A percentile compares a stretch with the other conserved stretches of the same genome.
Conservation (phyloP, 331 rosid species). For the Phaseolus coccineus region DNA sequence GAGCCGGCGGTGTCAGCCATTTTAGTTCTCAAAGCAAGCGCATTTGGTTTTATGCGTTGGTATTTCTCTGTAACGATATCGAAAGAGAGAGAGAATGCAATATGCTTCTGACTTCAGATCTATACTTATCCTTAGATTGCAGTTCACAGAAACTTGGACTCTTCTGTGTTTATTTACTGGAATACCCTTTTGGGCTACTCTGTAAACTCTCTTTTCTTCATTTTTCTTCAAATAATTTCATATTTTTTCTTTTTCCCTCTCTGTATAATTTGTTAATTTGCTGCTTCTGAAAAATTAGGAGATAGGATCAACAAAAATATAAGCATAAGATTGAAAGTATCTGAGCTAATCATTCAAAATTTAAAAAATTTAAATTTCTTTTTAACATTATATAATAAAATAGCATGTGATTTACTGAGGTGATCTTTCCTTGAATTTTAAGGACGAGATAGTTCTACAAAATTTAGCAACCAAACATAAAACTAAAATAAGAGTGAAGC, state of each 20-base stretch:
- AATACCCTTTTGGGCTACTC: constrained; percentile 34
- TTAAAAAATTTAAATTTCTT: too few relatives aligned
- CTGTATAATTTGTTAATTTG: background rate
- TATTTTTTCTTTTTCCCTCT: too few relatives aligned
- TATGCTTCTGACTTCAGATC: constrained; percentile 40
- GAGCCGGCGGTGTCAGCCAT: constrained; percentile 58
- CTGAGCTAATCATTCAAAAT: too few relatives aligned
- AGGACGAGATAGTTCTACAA: too few relatives aligned
- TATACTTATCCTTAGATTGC: constrained; percentile 52
- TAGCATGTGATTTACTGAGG: too few relatives aligned
- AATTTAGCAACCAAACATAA: too few relatives aligned
- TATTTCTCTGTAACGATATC: constrained; percentile 31
- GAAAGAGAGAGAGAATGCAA: constrained; percentile 20
- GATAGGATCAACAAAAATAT: constrained; percentile 16
- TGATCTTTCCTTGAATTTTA: too few relatives aligned
- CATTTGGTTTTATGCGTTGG: constrained; percentile 52
- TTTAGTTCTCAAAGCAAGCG: constrained; percentile 36
- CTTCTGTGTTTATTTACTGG: constrained; percentile 22
- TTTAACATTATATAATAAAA: too few relatives aligned
- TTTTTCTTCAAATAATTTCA: too few relatives aligned
- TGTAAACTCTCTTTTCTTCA: background rate
- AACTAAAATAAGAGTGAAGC: too few relatives aligned
- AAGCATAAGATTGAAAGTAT: background rate
- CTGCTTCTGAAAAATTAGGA: background rate
- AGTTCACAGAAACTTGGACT: constrained; percentile 45